Evolutionary conservation across 257 asterid species (phyloP).

Genomic region (Mentha longifolia): DNA sequence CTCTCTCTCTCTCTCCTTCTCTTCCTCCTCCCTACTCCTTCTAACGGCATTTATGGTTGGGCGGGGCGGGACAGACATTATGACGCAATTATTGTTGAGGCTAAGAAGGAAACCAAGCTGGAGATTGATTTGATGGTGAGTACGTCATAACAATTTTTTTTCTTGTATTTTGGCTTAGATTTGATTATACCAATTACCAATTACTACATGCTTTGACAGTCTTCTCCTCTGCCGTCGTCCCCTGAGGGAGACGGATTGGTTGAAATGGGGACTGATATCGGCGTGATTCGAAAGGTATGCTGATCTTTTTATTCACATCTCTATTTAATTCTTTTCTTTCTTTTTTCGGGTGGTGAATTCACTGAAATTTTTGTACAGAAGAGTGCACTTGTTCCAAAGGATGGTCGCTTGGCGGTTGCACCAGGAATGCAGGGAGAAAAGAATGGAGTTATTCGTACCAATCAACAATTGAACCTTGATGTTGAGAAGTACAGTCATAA

Average conservation of each 20-base stretch:
- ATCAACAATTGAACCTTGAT: conserved; percentile 33
- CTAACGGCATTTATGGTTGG: conserved; percentile 33
- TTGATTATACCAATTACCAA: conserved; percentile 21
- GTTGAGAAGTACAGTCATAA: conserved; percentile 40
- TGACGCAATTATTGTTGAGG: conserved; percentile 41
- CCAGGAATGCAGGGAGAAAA: conserved; percentile 28
- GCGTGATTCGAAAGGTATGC: conserved; percentile 37
- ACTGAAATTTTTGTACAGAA: conserved; percentile 33
- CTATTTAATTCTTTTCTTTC: neutral
- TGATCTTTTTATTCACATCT: conserved; percentile 15
- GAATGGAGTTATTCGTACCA: conserved; percentile 19
- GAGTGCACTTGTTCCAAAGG: conserved; percentile 30
- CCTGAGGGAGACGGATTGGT: conserved; percentile 39
- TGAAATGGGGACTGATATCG: conserved; percentile 25
- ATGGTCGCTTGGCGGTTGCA: conserved; percentile 28
- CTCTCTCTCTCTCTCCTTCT: neutral
- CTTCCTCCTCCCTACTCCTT: conserved; percentile 6
- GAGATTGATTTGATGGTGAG: conserved; percentile 68
- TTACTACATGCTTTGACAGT: conserved; percentile 35
- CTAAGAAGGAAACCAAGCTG: conserved; percentile 41
- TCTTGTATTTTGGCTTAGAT: conserved; percentile 5
- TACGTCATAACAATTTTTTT: neutral
- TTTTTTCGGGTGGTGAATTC: conserved; percentile 7
- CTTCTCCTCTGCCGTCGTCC: conserved; percentile 45
- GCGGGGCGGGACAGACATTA: conserved; percentile 42